These are phyloP conservation scores for Ceratobasidium sp. DNA, from an alignment of 1,284 basidiomycete species.

Conservation along the genomic window DNA sequence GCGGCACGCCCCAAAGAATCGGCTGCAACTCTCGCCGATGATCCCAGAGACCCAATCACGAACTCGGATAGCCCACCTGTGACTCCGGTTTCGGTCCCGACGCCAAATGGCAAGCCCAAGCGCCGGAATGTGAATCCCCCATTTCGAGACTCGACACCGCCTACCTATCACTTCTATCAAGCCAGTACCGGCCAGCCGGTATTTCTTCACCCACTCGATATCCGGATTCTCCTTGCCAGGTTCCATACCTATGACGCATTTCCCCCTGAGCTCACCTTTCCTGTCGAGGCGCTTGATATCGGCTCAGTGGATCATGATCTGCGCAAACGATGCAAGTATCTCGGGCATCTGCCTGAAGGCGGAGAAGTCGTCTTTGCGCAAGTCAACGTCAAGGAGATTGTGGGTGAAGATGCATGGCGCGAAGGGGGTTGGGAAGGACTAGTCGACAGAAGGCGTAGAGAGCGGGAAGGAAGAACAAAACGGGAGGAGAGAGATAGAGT, in stretches of 20 bases:
- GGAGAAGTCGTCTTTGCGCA: slow-evolving; percentile 96
- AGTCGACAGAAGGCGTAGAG: slow-evolving; percentile 74
- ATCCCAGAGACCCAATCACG: slow-evolving; percentile 28
- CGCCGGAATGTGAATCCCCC: slow-evolving; percentile 77
- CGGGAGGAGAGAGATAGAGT: slow-evolving; percentile 84
- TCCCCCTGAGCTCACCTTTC: slow-evolving; percentile 80
- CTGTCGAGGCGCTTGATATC: slow-evolving; percentile 73
- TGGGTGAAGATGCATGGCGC: slow-evolving; percentile 68
- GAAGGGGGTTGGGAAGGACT: slow-evolving; percentile 77
- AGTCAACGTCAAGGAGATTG: slow-evolving; percentile 79
- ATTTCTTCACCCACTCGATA: slow-evolving; percentile 95
- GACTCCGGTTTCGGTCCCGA: slow-evolving; percentile 10
- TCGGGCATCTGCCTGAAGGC: slow-evolving; percentile 89
- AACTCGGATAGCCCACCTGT: not conserved
- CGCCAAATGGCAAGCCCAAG: slow-evolving; percentile 47
- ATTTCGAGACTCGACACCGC: slow-evolving; percentile 53
- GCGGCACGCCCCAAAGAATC: slow-evolving; percentile 37
- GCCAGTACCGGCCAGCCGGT: slow-evolving; percentile 90
- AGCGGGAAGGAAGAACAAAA: slow-evolving; percentile 76
- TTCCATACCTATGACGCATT: slow-evolving; percentile 85
- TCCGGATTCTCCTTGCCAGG: slow-evolving; percentile 88
- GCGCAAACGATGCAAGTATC: slow-evolving; percentile 93
- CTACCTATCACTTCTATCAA: slow-evolving; percentile 95
- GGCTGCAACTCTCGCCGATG: not conserved
- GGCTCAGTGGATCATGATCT: slow-evolving; percentile 89